Evolutionary conservation across 2,329 filamentous ascomycete genomes (phyloP).

Genomic region (Monosporascus sp.): DNA sequence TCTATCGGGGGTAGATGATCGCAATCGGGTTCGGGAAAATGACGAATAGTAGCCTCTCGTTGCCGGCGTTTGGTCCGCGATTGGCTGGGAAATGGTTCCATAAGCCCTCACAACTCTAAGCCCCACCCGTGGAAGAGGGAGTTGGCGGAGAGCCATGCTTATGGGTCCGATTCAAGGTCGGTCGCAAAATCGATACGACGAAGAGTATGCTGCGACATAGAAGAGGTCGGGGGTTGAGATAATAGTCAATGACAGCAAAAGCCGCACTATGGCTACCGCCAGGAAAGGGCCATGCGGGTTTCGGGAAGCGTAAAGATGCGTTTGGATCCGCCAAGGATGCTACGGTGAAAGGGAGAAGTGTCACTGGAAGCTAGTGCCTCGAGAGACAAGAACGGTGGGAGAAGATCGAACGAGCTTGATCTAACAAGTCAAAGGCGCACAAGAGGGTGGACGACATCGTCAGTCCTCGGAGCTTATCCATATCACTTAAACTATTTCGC

Average conservation of each 20-base stretch:
- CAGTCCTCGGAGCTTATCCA: background rate
- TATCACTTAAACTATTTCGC: background rate
- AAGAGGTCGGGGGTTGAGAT: conserved; percentile 5
- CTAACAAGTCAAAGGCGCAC: background rate
- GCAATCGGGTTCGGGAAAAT: background rate
- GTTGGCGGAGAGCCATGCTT: conserved; percentile 16
- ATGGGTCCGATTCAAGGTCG: conserved; percentile 1
- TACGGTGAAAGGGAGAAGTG: background rate
- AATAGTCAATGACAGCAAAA: conserved; percentile 17
- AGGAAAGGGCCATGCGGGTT: conserved; percentile 21
- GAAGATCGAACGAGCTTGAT: background rate
- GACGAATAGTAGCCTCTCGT: conserved; percentile 11
- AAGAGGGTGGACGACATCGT: background rate
- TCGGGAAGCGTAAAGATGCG: background rate
- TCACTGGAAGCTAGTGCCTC: background rate
- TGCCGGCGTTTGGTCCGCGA: conserved; percentile 1
- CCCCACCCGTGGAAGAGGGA: conserved; percentile 5
- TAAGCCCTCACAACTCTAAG: conserved; percentile 3
- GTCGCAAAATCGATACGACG: background rate
- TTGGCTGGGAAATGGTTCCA: conserved; percentile 1
- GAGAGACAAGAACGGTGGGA: background rate
- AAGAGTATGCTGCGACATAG: background rate
- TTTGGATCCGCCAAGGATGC: background rate
- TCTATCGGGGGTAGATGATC: background rate
- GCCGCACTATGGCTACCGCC: conserved; percentile 22